Conservation (phyloP, 106 monocot species). For the Allium sativum region DNA sequence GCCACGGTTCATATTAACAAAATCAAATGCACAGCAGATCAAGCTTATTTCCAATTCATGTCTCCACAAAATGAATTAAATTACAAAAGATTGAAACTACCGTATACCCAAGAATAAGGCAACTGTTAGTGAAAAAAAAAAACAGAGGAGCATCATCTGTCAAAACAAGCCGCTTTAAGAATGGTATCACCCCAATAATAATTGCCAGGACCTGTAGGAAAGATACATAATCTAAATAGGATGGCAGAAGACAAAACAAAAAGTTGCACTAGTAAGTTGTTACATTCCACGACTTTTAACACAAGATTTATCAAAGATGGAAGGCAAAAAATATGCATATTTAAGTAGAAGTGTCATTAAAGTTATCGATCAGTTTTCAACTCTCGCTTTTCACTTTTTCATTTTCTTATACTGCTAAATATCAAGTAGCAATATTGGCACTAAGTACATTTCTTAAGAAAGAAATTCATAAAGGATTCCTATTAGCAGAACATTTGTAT, state of each 20-base stretch:
- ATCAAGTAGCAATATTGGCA: too few species aligned
- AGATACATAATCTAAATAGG: background rate
- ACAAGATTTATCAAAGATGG: background rate
- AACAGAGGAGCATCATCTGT: slow-evolving; percentile 82
- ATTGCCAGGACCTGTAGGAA: slow-evolving; percentile 64
- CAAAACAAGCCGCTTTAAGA: slow-evolving; percentile 72
- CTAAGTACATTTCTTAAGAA: too few species aligned
- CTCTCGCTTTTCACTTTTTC: background rate
- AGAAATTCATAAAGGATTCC: too few species aligned
- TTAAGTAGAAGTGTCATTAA: too few species aligned
- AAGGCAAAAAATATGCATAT: background rate
- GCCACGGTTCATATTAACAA: background rate
- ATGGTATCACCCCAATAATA: slow-evolving; percentile 64
- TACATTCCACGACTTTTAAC: background rate
- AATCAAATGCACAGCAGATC: background rate
- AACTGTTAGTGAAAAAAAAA: slow-evolving; percentile 97
- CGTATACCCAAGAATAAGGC: slow-evolving; percentile 88
- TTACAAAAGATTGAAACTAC: background rate
- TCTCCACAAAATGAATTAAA: background rate
- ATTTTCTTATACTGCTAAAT: background rate
- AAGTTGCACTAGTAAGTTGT: background rate
- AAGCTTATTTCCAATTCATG: background rate
- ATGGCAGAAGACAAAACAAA: background rate
- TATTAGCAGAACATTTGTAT: too few species aligned
- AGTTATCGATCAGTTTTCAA: too few species aligned